Evolutionary conservation across 305 asterid genomes (phyloP).

Genomic region (Fraxinus nigra): DNA sequence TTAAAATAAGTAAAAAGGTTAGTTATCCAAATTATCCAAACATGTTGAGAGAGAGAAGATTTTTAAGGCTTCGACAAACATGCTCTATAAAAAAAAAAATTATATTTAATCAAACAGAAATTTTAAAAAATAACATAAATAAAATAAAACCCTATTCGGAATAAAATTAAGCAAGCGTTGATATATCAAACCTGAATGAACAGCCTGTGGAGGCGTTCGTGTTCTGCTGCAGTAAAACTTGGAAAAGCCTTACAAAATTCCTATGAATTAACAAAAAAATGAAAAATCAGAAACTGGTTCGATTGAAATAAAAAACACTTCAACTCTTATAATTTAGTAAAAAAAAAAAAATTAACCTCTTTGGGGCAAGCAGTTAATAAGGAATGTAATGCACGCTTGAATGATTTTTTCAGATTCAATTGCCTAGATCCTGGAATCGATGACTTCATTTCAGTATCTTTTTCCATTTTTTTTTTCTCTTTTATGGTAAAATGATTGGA

Average conservation of each 20-base stretch:
- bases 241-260: constrained; percentile 56
- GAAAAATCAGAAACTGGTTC: background rate
- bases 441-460: background rate
- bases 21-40: background rate
- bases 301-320: background rate
- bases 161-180: background rate
- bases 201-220: constrained; percentile 55
- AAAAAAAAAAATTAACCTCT: constrained; percentile 34
- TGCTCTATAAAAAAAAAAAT: background rate
- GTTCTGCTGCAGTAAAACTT: constrained; percentile 42
- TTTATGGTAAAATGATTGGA: background rate
- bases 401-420: constrained; percentile 51
- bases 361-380: constrained; percentile 52
- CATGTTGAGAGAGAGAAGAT: no score
- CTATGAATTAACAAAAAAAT: constrained; percentile 24
- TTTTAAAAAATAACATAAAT: background rate
- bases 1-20: background rate
- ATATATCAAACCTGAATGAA: constrained; percentile 46
- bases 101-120: background rate
- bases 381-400: constrained; percentile 45
- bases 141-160: background rate
- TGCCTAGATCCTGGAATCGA: constrained; percentile 55
- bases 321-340: background rate
- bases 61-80: background rate
- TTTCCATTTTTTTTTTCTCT: background rate